Conservation (phyloP, 306 rosid species). For the Prunus persica region DNA sequence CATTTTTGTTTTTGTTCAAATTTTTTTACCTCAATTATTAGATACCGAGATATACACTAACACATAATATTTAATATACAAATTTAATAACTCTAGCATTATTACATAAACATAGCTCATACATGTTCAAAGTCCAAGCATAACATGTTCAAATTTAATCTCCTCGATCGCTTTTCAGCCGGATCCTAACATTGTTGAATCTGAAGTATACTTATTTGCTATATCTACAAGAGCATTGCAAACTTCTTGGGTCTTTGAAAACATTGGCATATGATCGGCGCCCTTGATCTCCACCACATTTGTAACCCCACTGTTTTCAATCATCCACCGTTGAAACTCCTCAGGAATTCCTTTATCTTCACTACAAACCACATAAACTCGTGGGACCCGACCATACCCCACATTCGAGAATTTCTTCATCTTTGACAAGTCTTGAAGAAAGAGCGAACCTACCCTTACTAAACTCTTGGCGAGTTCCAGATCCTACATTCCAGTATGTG, state of each 20-base stretch:
- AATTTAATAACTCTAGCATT: too few relatives aligned
- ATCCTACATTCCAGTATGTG: constrained; percentile 32
- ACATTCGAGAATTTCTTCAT: constrained; percentile 33
- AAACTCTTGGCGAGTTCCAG: constrained; percentile 40
- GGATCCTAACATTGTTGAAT: too few relatives aligned
- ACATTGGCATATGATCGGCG: constrained; percentile 42
- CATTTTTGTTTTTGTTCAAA: too few relatives aligned
- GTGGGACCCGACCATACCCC: constrained; percentile 36
- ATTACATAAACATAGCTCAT: too few relatives aligned
- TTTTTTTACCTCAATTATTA: too few relatives aligned
- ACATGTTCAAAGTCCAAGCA: too few relatives aligned
- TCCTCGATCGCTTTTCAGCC: too few relatives aligned
- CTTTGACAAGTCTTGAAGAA: constrained; percentile 33
- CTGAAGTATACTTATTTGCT: constrained; percentile 7
- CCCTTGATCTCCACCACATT: constrained; percentile 43
- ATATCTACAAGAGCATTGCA: constrained; percentile 34
- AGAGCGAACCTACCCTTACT: constrained; percentile 36
- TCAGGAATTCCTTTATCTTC: constrained; percentile 30
- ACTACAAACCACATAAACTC: constrained; percentile 22
- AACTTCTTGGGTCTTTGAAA: constrained; percentile 30
- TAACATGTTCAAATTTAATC: too few relatives aligned
- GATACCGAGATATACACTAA: too few relatives aligned
- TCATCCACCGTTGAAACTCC: constrained; percentile 43
- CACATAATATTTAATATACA: too few relatives aligned
- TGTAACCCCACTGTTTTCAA: constrained; percentile 32